A percentile compares a stretch with the other conserved stretches of the same genome.
Evolutionary conservation across 2,329 filamentous ascomycete species (phyloP).

Genomic region (Juglanconis sp.): DNA sequence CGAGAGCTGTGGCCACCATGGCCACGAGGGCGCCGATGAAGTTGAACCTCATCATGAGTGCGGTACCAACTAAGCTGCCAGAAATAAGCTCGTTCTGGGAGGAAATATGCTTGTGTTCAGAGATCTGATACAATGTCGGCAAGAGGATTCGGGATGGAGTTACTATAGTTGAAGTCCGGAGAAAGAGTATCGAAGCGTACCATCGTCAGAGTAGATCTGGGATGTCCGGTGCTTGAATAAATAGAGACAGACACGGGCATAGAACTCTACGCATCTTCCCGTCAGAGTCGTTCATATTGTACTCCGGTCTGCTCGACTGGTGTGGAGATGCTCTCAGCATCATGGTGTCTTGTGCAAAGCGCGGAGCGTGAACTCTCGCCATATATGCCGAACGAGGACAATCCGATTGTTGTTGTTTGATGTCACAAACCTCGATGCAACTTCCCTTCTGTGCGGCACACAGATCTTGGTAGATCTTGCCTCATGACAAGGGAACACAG

Average conservation of each 20-base stretch:
- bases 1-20: conserved; percentile 33
- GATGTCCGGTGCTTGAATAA: not conserved
- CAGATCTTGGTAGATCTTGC: not conserved
- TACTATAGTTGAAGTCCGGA: not conserved
- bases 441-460: not conserved
- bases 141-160: not conserved
- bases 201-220: not conserved
- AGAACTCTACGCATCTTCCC: not conserved
- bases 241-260: not conserved
- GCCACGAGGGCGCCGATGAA: conserved; percentile 27
- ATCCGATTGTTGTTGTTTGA: conserved; percentile 6
- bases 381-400: too few species aligned
- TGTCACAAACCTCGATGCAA: conserved; percentile 9
- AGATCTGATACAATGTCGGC: too few species aligned
- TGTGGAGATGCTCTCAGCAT: not conserved
- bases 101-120: too few species aligned
- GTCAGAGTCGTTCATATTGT: not conserved
- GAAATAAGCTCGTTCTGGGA: not conserved
- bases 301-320: too few species aligned
- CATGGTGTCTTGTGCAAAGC: not conserved
- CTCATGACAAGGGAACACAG: not conserved
- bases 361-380: not conserved
- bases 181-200: not conserved
- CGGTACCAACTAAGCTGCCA: not conserved
- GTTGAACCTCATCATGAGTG: not conserved